Evolutionary conservation across 2,329 filamentous ascomycete species (phyloP), one percentile per base, ranked within the genome.

Genomic region (Alternaria sp.): DNA sequence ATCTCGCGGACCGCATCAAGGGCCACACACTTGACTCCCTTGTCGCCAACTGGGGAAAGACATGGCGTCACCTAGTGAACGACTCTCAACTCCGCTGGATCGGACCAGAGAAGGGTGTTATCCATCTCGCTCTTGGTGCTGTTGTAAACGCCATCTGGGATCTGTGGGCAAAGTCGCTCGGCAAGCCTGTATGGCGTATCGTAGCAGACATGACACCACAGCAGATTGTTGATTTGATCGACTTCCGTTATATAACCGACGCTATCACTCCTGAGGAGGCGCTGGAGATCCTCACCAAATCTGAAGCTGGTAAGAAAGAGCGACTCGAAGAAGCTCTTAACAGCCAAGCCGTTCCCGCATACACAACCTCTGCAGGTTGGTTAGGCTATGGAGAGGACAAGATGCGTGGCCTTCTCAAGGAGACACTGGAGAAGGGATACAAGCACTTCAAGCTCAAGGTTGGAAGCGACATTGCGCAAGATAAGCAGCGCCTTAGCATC

Each of bases 111-210:
- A 97, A 97, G 81, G 93, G 93, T 61, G 93, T 97, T 45, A 96
- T 96, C 70, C 93, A 97, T 80, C 90, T 97, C 8, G 93, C 93
- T 1, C 88, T 97, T 11, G 93, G 92, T 30, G 92, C 93, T 44
- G 90, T 97, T 16, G 92, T 96, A 71, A 97, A 97, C 78, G 93
- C 93, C 16, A 85, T 97, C 72, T 97, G 93, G 93, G 93, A 97
- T 79, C 87, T 97, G n/a, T 97, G 93, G 93, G 93, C 92, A 56
- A 97, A 96, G 83, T 86, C 86, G 2, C 86, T 95, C 36, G 85
- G 87, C 66, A 97, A 97, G 83, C 94, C 93, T 4, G 92, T 97
- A 14, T 97, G 93, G 94, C 87, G 89, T 60, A 90, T 97, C 64
- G 90, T 97, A 25, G 90, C 91, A 11, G 93, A 97, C 69, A 96